Percentiles rank a stretch among this genome's conserved stretches.
Evolutionary conservation across 139 green algal species (phyloP).

Genomic region (Chlorella sp.): DNA sequence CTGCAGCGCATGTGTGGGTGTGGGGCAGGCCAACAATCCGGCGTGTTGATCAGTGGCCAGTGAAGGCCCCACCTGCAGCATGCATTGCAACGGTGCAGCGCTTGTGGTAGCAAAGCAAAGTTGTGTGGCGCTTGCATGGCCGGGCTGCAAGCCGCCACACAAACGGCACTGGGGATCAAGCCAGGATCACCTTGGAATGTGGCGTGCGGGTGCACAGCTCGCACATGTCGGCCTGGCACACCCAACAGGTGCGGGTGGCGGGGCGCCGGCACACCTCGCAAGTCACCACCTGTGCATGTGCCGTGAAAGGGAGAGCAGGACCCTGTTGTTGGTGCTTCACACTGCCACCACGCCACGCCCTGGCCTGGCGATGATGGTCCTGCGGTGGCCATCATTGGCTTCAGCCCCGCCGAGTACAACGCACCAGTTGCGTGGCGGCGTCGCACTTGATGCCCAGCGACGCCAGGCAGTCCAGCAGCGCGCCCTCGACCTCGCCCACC

Average conservation of each 20-base stretch:
- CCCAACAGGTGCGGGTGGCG: constrained; percentile 45
- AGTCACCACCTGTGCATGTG: constrained; percentile 67
- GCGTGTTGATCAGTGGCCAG: not conserved
- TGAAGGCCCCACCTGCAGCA: not conserved
- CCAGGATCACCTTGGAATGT: constrained; percentile 63
- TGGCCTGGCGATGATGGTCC: too few species aligned
- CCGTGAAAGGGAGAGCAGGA: too few species aligned
- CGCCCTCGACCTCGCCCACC: not conserved
- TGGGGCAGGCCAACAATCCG: not conserved
- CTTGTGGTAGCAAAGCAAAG: not conserved
- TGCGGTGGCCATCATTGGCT: too few species aligned
- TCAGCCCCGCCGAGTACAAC: too few species aligned
- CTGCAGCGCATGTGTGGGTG: constrained; percentile 4
- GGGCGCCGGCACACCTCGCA: constrained; percentile 81
- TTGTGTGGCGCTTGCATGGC: not conserved
- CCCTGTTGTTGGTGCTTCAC: too few species aligned
- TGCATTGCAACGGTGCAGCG: not conserved
- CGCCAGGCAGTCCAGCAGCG: not conserved
- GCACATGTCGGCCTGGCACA: constrained; percentile 44
- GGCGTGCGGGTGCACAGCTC: constrained; percentile 77
- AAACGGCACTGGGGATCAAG: not conserved
- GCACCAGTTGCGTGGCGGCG: not conserved
- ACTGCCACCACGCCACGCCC: too few species aligned
- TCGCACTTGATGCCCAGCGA: not conserved
- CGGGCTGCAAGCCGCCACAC: not conserved